Conservation (phyloP, 495 filamentous ascomycete species). For the Penicillium paxilli region DNA sequence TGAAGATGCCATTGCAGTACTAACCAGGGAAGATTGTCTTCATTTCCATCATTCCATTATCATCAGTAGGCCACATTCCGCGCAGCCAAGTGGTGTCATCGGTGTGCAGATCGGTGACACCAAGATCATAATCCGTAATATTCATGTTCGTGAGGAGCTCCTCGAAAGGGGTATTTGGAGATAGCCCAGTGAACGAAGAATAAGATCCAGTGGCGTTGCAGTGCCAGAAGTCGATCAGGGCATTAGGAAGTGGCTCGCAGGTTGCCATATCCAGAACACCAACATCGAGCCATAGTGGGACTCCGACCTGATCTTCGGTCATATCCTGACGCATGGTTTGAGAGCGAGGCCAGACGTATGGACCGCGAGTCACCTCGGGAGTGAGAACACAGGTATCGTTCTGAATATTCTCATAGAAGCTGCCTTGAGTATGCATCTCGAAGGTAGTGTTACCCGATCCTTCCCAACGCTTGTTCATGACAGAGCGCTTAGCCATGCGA, state of each 20-base stretch:
- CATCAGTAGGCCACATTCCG: slow-evolving; percentile 50
- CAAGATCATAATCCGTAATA: slow-evolving; percentile 8
- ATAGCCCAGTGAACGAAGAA: slow-evolving; percentile 44
- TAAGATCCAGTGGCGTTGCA: slow-evolving; percentile 50
- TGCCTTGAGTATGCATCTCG: slow-evolving; percentile 10
- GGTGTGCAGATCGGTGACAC: slow-evolving; percentile 20
- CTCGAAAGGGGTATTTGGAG: slow-evolving; percentile 23
- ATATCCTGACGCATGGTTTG: slow-evolving; percentile 45
- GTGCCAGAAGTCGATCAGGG: slow-evolving; percentile 59
- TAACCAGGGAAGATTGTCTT: slow-evolving; percentile 54
- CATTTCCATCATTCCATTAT: slow-evolving; percentile 48
- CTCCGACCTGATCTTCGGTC: slow-evolving; percentile 50
- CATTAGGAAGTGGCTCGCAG: slow-evolving; percentile 47
- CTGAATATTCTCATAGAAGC: slow-evolving; percentile 21
- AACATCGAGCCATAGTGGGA: slow-evolving; percentile 53
- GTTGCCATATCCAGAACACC: slow-evolving; percentile 56
- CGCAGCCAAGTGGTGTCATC: slow-evolving; percentile 45
- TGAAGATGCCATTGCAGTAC: not conserved
- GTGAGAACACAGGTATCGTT: slow-evolving; percentile 51
- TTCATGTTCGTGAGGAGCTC: slow-evolving; percentile 8
- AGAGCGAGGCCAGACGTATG: slow-evolving; percentile 39
- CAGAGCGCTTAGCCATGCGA: not conserved
- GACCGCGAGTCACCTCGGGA: slow-evolving; percentile 49
- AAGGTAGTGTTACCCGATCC: not conserved
- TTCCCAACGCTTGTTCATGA: not conserved